Evolutionary conservation across 2,329 filamentous ascomycete species (phyloP).

Genomic region (Aureobasidium vineae): DNA sequence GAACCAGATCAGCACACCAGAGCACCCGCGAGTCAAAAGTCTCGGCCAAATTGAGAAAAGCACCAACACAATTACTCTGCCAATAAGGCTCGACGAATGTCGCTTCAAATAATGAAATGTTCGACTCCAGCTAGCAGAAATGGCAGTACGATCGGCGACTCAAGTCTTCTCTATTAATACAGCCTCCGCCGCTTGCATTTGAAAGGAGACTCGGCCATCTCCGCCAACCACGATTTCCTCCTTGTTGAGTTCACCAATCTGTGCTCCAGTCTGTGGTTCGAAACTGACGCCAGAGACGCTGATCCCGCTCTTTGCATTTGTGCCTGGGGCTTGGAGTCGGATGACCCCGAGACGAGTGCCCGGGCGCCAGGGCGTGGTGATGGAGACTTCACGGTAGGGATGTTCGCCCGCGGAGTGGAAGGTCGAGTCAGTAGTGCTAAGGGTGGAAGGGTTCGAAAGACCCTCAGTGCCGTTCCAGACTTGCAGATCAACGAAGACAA

Average conservation of each 20-base stretch:
- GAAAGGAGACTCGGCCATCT: not conserved
- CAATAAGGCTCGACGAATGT: not conserved
- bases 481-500: slow-evolving; percentile 19
- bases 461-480: slow-evolving; percentile 14
- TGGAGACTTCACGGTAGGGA: slow-evolving; percentile 15
- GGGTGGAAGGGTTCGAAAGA: not conserved
- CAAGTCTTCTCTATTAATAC: not conserved
- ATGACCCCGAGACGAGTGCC: slow-evolving; percentile 1
- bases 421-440: slow-evolving; percentile 19
- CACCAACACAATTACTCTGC: not conserved
- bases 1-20: too few relatives aligned
- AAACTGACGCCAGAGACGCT: slow-evolving; percentile 8
- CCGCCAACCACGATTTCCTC: not conserved
- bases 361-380: not conserved
- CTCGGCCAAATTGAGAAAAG: slow-evolving; percentile 4
- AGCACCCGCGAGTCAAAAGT: not conserved
- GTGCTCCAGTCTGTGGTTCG: slow-evolving; percentile 18
- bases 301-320: slow-evolving; percentile 26
- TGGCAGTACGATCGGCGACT: not conserved
- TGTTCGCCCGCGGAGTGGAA: slow-evolving; percentile 18
- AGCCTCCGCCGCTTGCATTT: slow-evolving; percentile 23
- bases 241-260: not conserved
- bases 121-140: not conserved
- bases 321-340: slow-evolving; percentile 10
- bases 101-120: too few relatives aligned